Conservation (phyloP, 129 eudicot genomes). For the Scalesia atractyloides region DNA sequence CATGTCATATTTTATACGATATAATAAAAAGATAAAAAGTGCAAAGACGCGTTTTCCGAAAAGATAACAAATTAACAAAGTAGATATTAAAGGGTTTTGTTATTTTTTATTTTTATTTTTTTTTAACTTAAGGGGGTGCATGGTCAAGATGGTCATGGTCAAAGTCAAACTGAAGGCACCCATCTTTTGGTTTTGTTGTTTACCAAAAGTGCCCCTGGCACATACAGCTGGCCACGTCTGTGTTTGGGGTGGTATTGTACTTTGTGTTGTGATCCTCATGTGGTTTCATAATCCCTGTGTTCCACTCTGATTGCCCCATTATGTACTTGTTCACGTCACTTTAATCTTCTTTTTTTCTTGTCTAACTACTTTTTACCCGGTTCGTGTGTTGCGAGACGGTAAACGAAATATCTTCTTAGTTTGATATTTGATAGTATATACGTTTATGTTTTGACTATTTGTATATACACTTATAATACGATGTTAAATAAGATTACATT, state of each 20-base stretch:
- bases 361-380: background rate
- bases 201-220: conserved; percentile 40
- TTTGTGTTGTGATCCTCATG: conserved; percentile 43
- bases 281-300: conserved; percentile 25
- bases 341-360: background rate
- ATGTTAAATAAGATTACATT: no score
- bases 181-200: conserved; percentile 22
- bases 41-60: conserved; percentile 23
- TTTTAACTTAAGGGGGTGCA: background rate
- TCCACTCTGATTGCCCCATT: conserved; percentile 12
- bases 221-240: conserved; percentile 75
- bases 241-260: conserved; percentile 35
- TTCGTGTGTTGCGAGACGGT: no score
- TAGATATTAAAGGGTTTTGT: background rate
- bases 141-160: conserved; percentile 39
- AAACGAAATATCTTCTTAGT: no score
- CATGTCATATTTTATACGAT: conserved; percentile 11
- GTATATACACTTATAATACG: no score
- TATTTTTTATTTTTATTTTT: background rate
- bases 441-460: no score
- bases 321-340: conserved; percentile 14
- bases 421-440: no score
- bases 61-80: conserved; percentile 15
- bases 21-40: background rate
- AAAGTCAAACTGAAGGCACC: conserved; percentile 31